A percentile compares a stretch with the other conserved stretches of the same genome.
phyloP scores from a whole-genome alignment of 2,329 filamentous ascomycete genomes.

The Fusarium incarnatum region DNA sequence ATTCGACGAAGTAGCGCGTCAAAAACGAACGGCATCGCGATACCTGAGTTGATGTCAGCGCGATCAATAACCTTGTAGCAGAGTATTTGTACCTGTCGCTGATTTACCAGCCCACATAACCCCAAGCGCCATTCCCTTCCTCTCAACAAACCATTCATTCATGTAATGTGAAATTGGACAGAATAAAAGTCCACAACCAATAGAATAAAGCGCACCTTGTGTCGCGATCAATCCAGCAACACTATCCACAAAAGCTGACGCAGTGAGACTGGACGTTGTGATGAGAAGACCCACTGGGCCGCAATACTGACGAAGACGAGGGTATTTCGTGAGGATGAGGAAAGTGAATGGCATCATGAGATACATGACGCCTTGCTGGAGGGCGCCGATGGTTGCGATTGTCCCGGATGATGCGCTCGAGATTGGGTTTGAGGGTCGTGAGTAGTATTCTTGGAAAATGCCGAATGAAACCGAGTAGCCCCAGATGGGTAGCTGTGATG shows the following conservation, averaged over 20 bases:
- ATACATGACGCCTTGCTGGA: constrained; percentile 61
- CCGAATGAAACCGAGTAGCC: constrained; percentile 63
- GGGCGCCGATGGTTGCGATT: constrained; percentile 41
- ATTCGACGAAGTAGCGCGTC: constrained; percentile 59
- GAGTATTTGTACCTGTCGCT: constrained; percentile 37
- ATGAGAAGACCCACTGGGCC: constrained; percentile 59
- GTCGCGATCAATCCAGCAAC: constrained; percentile 65
- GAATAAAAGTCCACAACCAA: constrained; percentile 64
- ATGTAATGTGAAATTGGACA: constrained; percentile 67
- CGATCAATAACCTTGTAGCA: accelerated
- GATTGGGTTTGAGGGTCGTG: constrained; percentile 62
- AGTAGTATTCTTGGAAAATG: constrained; percentile 76
- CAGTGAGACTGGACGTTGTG: constrained; percentile 60
- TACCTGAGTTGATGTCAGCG: constrained; percentile 49
- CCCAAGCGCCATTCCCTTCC: constrained; percentile 66
- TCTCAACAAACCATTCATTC: constrained; percentile 69
- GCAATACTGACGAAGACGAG: constrained; percentile 53
- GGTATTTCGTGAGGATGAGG: constrained; percentile 57
- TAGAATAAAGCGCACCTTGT: constrained; percentile 69
- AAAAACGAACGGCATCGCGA: constrained; percentile 63
- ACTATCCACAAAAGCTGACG: constrained; percentile 62
- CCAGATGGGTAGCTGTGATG: background rate
- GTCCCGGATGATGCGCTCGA: constrained; percentile 52
- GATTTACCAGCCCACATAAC: constrained; percentile 66
- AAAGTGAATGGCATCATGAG: constrained; percentile 62